These are phyloP conservation scores for Lantana camara DNA, from an alignment of 257 asterid genomes.

Conservation along the genomic window DNA sequence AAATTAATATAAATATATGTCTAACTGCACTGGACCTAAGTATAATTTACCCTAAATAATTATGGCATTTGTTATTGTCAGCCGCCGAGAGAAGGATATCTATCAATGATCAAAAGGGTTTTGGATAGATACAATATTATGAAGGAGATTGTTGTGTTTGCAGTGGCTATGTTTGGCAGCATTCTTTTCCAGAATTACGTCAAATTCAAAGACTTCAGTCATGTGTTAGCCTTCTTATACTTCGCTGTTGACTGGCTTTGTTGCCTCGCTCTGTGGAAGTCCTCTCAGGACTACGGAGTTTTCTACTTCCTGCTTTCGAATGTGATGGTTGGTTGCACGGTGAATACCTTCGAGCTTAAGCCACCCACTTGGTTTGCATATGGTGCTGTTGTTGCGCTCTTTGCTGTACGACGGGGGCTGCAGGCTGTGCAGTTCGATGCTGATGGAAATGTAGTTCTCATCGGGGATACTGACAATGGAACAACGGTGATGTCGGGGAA, in stretches of 20 bases:
- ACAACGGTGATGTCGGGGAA: too few relatives aligned
- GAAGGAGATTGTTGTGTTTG: constrained; percentile 15
- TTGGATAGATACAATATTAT: not conserved
- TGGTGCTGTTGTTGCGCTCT: constrained; percentile 11
- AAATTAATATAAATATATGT: too few relatives aligned
- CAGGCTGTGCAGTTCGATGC: not conserved
- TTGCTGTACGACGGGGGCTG: not conserved
- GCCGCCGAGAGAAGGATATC: too few relatives aligned
- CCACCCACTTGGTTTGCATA: constrained; percentile 9
- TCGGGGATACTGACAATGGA: too few relatives aligned
- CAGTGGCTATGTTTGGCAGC: constrained; percentile 8
- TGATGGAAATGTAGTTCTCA: too few relatives aligned
- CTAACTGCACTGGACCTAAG: too few relatives aligned
- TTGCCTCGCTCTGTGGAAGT: constrained; percentile 15
- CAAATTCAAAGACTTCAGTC: not conserved
- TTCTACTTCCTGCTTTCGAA: too few relatives aligned
- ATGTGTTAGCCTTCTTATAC: constrained; percentile 16
- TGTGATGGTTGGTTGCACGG: constrained; percentile 25
- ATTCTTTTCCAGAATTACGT: constrained; percentile 20
- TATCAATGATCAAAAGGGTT: too few relatives aligned
- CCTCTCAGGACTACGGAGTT: too few relatives aligned
- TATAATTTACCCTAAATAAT: too few relatives aligned
- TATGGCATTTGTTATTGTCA: too few relatives aligned
- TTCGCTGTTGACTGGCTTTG: constrained; percentile 29
- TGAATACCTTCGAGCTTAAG: constrained; percentile 23